Base-by-base conservation (phyloP, 2,329 filamentous ascomycete species). In the Elsinoe batatas region DNA sequence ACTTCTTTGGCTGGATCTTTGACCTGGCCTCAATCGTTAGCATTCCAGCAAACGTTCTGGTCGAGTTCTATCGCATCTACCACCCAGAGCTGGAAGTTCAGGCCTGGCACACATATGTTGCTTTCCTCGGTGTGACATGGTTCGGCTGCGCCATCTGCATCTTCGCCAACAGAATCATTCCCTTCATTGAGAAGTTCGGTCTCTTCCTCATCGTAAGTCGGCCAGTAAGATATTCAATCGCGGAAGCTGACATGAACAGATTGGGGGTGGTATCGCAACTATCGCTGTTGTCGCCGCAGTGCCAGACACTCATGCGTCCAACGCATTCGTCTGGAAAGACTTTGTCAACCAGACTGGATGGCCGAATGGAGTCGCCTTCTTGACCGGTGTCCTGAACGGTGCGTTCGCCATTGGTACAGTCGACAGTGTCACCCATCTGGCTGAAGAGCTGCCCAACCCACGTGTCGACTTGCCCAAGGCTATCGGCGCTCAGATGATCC, bases 1-100 rank as follows among this genome's bases (percentile, higher is more conserved):
- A 81, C 64, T 79, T 79, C 61, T 78, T 76, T 58, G 79, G 60
- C 15, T 84, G 82, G 82, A 76, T 83, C 59, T 81, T 84, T 57
- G 80, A 79, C 59, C 73, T 81, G 5, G 79, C 80, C 3, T 79
- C 79, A 1, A 78, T 84, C 62, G 70, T 77, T 13, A 74, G 77
- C 56, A 81, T 84, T 57, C 73, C 80, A 3, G 76, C 76, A 59
- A 83, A 84, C 62, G 75, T 83, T 60, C 68, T 76, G 11, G 76
- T 84, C 15, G 77, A 79, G 61, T 79, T 84, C 75, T 84, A 84
- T 64, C 73, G 74, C 5, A 67, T 80, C 26, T 82, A 79, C 68
- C 77, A 84, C 62, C 73, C 75, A 1, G 76, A 68, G 5, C 81
- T 80, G 55, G 67, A 68, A 10, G 68, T 74, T 13, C 59, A 79